Evolutionary conservation across 495 filamentous ascomycete species (phyloP), one percentile per base, ranked within the genome.

Genomic region (Lophiostoma macrostomum): DNA sequence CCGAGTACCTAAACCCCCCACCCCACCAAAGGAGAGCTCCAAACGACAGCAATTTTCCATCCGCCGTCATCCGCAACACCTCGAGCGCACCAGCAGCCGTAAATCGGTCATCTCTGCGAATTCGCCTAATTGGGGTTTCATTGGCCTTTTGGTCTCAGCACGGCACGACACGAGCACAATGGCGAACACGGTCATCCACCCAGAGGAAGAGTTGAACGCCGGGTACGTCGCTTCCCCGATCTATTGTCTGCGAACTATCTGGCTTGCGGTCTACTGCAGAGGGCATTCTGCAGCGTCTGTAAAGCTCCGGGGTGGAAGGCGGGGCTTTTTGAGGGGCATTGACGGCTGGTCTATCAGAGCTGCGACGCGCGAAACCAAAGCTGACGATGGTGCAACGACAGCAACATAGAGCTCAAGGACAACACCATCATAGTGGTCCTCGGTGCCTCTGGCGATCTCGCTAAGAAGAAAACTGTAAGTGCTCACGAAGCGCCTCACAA

Each of bases 401-500:
- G 87, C 66, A 84, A 76, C 59, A 77, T 95, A 63, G 93, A 97
- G 81, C 85, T 99, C 59, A 99, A 95, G 78, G 88, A 97, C 67
- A 91, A 97, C 80, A 99, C 94, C 56, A 79, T 93, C 67, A 95
- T 99, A 70, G 83, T 99, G 56, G 93, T 99, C 63, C 84, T 99
- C 53, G 93, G 93, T 65, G 93, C 93, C 47, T 97, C 94, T 14
- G 93, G 93, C 49, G 93, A 99, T 78, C 78, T 99, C 36, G 93
- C 94, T 25, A 97, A 97, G 79, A 98, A 98, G 84, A 98, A 98
- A 81, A 98, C 93, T 16, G 91, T 95, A 72, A 64, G 88, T 76
- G 27, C 37, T 41, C 25, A 43, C 37, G 39, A 8, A 19, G 31
- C 28, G 12, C 1, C 31, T 40, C 43, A 14, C 20, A 25, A 47